Evolutionary conservation across 1,284 basidiomycete species (phyloP), one percentile per base, ranked within the genome.

Genomic region (Apiotrichum brassicae): DNA sequence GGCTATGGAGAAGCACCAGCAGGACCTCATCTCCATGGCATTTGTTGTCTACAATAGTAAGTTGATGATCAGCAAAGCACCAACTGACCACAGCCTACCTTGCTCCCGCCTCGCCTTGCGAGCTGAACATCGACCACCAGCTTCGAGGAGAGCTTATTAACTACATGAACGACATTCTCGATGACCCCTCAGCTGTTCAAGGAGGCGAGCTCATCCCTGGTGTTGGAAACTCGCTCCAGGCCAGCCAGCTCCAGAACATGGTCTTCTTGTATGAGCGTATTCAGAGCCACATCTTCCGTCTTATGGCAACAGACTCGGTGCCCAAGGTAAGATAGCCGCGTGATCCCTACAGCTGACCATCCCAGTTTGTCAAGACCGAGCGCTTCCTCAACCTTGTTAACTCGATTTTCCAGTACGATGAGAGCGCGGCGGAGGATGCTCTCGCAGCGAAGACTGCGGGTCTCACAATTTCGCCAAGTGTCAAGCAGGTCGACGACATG

Each of bases 221-320:
- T 58, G 84, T 89, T 66, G 63, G 61, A 18, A 63, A 62, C 49
- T 78, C 82, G 11, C 84, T 77, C 40, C 70, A 93, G 60, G 93
- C 92, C 25, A 94, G 87, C 37, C 94, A 98, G 72, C 77, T 98
- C 46, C 90, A 95, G 76, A 87, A 83, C 46, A 85, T 97, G 79
- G 90, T 98, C 60, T 78, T 82, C 56, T 76, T 97, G 60, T 98
- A 97, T 73, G 93, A 94, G 73, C 83, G 92, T 49, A 97, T 98
- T 53, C 94, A 97, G 75, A 85, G 81, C 33, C 92, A 97, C 70
- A 92, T 97, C 60, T 97, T 97, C 79, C 81, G 93, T 46, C 74
- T 97, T 59, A 95, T 98, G 88, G 93, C 94, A 8, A 95, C 91
- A 49, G 94, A 98, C 72, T 97, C 92, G 8, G 86, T 97, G 24